These are phyloP conservation scores for Veloboletus limbatus DNA, from an alignment of 1,284 basidiomycete genomes.

Conservation along the genomic window DNA sequence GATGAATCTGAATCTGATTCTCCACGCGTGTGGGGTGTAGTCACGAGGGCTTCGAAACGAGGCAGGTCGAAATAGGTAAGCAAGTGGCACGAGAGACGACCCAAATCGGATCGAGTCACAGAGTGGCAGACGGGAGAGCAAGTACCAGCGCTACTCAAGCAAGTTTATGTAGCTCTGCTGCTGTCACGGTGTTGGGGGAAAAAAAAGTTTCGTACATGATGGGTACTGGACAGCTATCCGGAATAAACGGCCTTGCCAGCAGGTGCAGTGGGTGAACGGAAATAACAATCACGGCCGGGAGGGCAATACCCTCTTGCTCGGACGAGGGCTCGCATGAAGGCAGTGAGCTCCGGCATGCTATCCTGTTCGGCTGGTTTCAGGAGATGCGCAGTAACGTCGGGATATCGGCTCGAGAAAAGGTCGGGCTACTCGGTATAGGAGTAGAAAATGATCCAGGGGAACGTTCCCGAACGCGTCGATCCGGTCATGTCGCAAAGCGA, in stretches of 20 bases:
- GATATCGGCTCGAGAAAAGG: too few relatives aligned
- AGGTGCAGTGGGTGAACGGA: slow-evolving; percentile 9
- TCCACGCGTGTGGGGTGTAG: slow-evolving; percentile 31
- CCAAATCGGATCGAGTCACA: slow-evolving; percentile 4
- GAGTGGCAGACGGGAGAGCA: slow-evolving; percentile 12
- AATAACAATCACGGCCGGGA: slow-evolving; percentile 17
- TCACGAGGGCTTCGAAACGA: slow-evolving; percentile 18
- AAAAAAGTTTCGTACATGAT: slow-evolving; percentile 1
- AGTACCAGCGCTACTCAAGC: not conserved
- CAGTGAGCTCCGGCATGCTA: not conserved
- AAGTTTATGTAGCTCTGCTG: slow-evolving; percentile 9
- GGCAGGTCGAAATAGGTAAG: slow-evolving; percentile 20
- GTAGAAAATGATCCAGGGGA: not conserved
- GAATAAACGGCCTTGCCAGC: slow-evolving; percentile 7
- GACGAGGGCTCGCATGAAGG: not conserved
- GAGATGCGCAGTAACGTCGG: slow-evolving; percentile 1
- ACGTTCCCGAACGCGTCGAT: slow-evolving; percentile 20
- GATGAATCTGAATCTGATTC: slow-evolving; percentile 27
- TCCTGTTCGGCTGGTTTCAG: slow-evolving; percentile 3
- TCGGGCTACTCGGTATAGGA: too few relatives aligned
- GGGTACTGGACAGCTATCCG: slow-evolving; percentile 7
- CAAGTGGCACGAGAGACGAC: slow-evolving; percentile 4
- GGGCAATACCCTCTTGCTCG: slow-evolving; percentile 5
- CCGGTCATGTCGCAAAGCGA: slow-evolving; percentile 24
- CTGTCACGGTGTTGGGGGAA: too few relatives aligned